Base-by-base conservation (phyloP, 139 green algal genomes). In the Volvox reticuliferus region DNA sequence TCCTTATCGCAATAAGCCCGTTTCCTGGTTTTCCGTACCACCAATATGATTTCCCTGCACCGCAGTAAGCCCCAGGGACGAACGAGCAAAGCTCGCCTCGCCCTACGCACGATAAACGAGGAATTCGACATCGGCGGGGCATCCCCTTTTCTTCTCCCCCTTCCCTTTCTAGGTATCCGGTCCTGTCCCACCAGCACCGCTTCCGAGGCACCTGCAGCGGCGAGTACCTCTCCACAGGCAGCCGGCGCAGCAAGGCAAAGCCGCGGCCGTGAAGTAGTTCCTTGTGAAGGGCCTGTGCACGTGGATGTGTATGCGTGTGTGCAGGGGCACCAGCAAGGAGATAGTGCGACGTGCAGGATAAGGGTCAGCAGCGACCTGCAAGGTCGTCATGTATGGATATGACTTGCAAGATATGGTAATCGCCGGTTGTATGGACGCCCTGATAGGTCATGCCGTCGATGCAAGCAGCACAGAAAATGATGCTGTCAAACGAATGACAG, bases 221-320 rank as follows among this genome's bases (percentile, higher is more conserved):
- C 9, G 68, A 71, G 69, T 82, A 82, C 1, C 69, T 33, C 44
- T 89, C 85, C 69, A 89, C 69, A 20, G 85, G 85, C 69, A 89
- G 85, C 3, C 85, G 68, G 19, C 69, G 85, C 18, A 89, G 36
- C 85, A 89, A 68, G 19, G 85, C 85, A 24, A 89, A 89, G 28
- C 85, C 85, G 3, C 69, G 68, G 3, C 85, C 85, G 16, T 89
- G 37, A 19, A 89, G 69, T 68, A 89, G 44, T 36, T 89, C 69
- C 17, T 33, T 0, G 6, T 28, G 85, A 26, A 89, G 85, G 2
- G 37, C 37, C 83, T 89, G 36, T 0, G 50, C 5, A 55, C 9
- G 65, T 69, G 62, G 62, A 69, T 17, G 62, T 17, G 62, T 24
- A 69, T 17, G 62, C 28, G 12, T 17, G 61, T 30, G 17, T 1